Base-by-base conservation (phyloP, 257 asterid species). In the Solanum okadae region DNA sequence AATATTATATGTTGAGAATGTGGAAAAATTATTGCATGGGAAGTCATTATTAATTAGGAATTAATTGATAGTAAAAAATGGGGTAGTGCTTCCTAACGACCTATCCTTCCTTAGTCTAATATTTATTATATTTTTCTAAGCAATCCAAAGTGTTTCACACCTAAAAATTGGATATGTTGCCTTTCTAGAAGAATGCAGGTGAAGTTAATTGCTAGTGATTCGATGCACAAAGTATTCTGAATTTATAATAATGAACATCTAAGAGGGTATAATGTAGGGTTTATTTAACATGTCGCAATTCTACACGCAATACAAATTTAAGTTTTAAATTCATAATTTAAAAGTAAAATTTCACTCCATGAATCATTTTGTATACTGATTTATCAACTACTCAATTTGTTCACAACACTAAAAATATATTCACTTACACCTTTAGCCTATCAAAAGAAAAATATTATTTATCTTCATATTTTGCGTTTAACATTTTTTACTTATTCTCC, bases 81-180 rank as follows among this genome's bases (percentile, higher is more conserved):
- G 40, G 38, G 5, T 18, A 35, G 31, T 75, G 84, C 59, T 77
- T 40, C 84, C 84, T 3, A 77, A 77, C 59, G 34, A 77, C 84
- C 59, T 6, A 38, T 37, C 59, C 0, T 9, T 22, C 44, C 12
- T 77, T 38, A 6, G 83, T 38, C 83, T 76, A 76, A 76, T 49
- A 38, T 76, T 76, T 37, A 23, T 5, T 76, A 35, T 8, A 31
- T 15, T 73, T 73, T 75, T 35, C 82, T 75, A 75, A 35, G 20
- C 18, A 35, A 75, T 75, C 52, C 29, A 75, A 75, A 75, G 20
- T 35, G 44, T 35, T 75, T 75, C 82, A 75, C 82, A 75, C 82
- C 29, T 44, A 75, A 35, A 75, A 35, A 8, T 35, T 20, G 49
- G 81, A 18, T 34, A 75, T 73, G 27, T 75, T 10, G 52, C 82